Base-by-base conservation (phyloP, 1,284 basidiomycete species). In the Puccinia coronata region DNA sequence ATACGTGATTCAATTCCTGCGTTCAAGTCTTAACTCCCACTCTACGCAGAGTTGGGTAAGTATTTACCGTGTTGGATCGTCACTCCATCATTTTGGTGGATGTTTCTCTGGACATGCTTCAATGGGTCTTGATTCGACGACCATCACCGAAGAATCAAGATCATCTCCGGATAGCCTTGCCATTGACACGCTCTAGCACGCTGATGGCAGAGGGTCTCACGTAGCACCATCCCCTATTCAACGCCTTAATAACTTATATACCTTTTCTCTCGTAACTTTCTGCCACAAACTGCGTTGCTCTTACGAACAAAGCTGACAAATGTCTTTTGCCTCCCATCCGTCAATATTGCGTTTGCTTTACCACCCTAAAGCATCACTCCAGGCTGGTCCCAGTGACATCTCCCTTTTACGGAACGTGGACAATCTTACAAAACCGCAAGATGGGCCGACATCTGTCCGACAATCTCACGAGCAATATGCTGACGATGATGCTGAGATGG, bases 401-500 rank as follows among this genome's bases (percentile, higher is more conserved):
- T 2, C 18, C n/a, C 25, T 14, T 43, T 36, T 49, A 1, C 43
- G 47, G 28, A 71, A 18, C 39, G 28, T 25, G n/a, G 63, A 67
- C 39, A 28, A 71, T 23, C 18, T 20, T 31, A 23, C 43, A 34
- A 53, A 49, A 34, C 23, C 47, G 12, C 69, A 71, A 53, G 43
- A 53, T 49, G 47, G 18, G 5, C 69, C 43, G 76, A 31, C 51
- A 76, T 16, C 18, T 61, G 59, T 39, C 74, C 47, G 11, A 55
- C 74, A 65, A 76, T 76, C 59, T 70, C 47, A 53, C 43, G 31
- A 65, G 28, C 51, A 39, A 28, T 65, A 67, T 70, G 49, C 18
- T 20, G 20, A 55, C 25, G 39, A 71, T 59, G 77, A 70, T 71
- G 65, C 43, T 41, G 77, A 80, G 43, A 18, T 80, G 34, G 77